A percentile compares a stretch with the other conserved stretches of the same genome.
These are phyloP conservation scores for Vachellia collinsii DNA, from an alignment of 306 rosid species.

Conservation along the genomic window DNA sequence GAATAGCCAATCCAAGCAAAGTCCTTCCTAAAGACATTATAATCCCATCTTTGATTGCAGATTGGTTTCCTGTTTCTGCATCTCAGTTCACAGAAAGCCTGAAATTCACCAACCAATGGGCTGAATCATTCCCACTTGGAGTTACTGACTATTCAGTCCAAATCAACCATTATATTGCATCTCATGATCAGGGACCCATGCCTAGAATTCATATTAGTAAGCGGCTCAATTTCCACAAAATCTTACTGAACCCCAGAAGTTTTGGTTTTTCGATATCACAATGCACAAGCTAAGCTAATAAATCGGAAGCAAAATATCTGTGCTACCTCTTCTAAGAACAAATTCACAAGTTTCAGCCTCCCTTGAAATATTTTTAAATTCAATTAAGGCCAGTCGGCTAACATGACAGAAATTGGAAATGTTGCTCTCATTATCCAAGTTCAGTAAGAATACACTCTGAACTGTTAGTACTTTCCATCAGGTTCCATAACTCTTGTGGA, in stretches of 20 bases:
- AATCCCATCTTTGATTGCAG: neutral
- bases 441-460: neutral
- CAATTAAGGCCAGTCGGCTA: neutral
- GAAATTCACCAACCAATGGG: conserved; percentile 10
- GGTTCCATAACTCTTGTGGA: conserved; percentile 20
- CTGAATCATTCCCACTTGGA: neutral
- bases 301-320: conserved; percentile 2
- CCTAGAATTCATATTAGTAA: conserved; percentile 15
- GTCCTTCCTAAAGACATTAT: neutral
- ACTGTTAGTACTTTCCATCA: neutral
- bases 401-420: neutral
- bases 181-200: neutral
- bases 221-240: conserved; percentile 6
- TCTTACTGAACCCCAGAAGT: neutral
- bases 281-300: neutral
- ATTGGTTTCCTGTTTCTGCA: neutral
- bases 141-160: neutral
- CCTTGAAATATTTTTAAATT: neutral
- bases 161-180: neutral
- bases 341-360: conserved; percentile 1
- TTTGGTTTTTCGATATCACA: neutral
- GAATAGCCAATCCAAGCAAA: neutral
- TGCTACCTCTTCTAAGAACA: conserved; percentile 1
- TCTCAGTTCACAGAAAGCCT: neutral
- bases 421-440: neutral